Conservation (phyloP, 306 rosid species). For the Astragalus membranaceus region DNA sequence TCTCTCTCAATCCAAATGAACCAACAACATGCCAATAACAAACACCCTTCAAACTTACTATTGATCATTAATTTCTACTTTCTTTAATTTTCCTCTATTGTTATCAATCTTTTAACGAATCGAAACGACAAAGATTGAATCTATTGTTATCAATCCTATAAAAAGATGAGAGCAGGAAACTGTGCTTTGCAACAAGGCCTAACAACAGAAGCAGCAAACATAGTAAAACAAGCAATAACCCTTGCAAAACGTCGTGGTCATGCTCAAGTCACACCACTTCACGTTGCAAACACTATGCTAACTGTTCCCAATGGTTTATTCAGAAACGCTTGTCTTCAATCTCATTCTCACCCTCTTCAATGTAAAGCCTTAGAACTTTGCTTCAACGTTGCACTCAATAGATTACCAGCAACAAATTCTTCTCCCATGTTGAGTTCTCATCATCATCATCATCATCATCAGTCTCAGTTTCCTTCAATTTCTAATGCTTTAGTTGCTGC, state of each 20-base stretch:
- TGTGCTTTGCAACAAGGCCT: constrained; percentile 76
- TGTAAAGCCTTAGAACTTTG: constrained; percentile 97
- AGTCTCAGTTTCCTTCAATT: constrained; percentile 56
- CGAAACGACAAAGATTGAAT: no score
- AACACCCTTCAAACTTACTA: neutral
- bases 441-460: constrained; percentile 31
- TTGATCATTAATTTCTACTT: neutral
- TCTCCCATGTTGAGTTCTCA: constrained; percentile 57
- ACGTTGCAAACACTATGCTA: constrained; percentile 88
- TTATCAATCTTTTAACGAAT: no score
- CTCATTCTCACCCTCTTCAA: constrained; percentile 94
- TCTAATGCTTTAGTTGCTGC: constrained; percentile 98
- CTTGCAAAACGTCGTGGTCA: constrained; percentile 87
- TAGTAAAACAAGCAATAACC: constrained; percentile 67
- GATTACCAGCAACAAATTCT: constrained; percentile 73
- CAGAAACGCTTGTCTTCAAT: constrained; percentile 79
- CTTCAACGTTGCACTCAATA: constrained; percentile 91
- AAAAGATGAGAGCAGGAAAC: constrained; percentile 77
- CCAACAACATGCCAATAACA: neutral
- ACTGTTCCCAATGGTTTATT: constrained; percentile 52
- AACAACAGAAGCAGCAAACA: constrained; percentile 61
- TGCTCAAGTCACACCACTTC: constrained; percentile 95
- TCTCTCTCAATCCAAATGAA: constrained; percentile 15
- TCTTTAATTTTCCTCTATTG: neutral
- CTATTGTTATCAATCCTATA: neutral